Conservation (phyloP, 2,329 filamentous ascomycete species). For the Davidsoniella neocaledoniae region DNA sequence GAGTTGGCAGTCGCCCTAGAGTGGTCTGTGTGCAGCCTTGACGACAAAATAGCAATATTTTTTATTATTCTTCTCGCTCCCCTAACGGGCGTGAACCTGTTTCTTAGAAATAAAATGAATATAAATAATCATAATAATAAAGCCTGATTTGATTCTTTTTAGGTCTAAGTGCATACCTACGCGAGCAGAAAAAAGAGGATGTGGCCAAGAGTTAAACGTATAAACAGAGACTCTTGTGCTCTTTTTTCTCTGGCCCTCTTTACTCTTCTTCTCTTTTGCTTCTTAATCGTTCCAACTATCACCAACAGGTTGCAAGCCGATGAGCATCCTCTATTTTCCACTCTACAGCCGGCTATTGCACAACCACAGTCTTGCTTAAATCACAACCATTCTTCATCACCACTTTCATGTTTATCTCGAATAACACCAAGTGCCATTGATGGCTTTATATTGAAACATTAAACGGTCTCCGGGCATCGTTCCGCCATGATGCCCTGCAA, state of each 20-base stretch:
- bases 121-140: not conserved
- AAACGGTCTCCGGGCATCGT: no score
- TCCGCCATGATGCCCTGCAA: no score
- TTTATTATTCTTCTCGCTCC: no score
- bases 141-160: not conserved
- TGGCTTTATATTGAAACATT: no score
- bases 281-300: not conserved
- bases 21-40: constrained; percentile 25
- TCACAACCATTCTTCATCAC: no score
- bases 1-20: constrained; percentile 27
- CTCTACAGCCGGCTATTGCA: not conserved
- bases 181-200: not conserved
- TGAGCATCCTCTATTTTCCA: not conserved
- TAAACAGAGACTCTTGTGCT: constrained; percentile 3
- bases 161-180: not conserved
- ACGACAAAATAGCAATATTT: no score
- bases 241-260: constrained; percentile 13
- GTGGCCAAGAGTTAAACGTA: constrained; percentile 10
- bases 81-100: no score
- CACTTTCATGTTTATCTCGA: no score
- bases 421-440: no score
- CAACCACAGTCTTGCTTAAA: no score
- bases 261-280: constrained; percentile 11
- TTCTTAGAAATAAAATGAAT: no score
- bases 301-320: not conserved